Conservation (phyloP, 306 rosid genomes). For the Trifolium fragiferum region DNA sequence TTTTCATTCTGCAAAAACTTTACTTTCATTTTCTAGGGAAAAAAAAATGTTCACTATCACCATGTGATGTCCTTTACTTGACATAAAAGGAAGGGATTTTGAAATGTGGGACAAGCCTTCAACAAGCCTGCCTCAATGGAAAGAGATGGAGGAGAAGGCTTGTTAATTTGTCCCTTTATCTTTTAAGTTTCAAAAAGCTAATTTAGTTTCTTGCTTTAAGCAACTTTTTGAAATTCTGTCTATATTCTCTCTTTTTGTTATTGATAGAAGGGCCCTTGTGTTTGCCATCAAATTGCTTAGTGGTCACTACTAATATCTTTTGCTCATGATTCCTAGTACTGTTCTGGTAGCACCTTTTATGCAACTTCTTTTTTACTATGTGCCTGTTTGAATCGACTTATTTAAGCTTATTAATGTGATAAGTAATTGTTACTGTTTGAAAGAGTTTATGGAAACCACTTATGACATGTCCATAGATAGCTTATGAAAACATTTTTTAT, state of each 20-base stretch:
- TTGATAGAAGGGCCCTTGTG: neutral
- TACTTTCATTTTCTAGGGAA: neutral
- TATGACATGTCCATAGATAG: neutral
- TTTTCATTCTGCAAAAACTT: neutral
- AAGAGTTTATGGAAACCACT: neutral
- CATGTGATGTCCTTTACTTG: neutral
- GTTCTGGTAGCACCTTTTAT: conserved; percentile 9
- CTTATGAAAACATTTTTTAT: neutral
- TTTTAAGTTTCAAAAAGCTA: conserved; percentile 14
- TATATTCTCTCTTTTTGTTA: neutral
- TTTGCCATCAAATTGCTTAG: neutral
- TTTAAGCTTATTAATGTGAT: neutral
- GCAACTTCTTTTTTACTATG: conserved; percentile 29
- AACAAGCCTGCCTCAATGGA: neutral
- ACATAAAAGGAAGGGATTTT: conserved; percentile 13
- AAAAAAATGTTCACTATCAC: conserved; percentile 4
- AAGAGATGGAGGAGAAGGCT: neutral
- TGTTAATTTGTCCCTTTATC: conserved; percentile 24
- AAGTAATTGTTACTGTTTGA: neutral
- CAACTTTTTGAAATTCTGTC: conserved; percentile 10
- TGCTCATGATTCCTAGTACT: conserved; percentile 19
- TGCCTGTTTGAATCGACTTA: neutral
- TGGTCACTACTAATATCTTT: conserved; percentile 10
- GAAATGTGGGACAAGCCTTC: neutral
- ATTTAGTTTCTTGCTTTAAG: conserved; percentile 8